Percentiles rank a stretch among this genome's conserved stretches.
phyloP scores from a whole-genome alignment of 1,284 basidiomycete genomes.

The Heterobasidion annosum region DNA sequence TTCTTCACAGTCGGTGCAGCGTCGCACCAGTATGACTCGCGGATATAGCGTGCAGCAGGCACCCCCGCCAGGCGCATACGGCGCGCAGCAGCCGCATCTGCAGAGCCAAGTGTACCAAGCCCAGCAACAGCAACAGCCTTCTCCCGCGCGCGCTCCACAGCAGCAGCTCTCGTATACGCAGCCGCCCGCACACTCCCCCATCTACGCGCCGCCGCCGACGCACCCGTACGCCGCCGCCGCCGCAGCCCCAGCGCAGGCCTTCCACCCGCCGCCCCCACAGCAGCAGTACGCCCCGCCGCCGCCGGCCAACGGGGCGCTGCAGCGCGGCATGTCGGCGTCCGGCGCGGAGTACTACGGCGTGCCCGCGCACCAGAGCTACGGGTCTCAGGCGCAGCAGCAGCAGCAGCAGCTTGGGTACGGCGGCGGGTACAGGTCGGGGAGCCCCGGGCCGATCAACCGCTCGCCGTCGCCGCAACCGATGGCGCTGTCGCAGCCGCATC shows the following conservation, averaged over 20 bases:
- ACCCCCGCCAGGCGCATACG: background rate
- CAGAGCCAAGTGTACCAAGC: constrained; percentile 3
- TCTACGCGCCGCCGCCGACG: constrained; percentile 1
- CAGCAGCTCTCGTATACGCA: too few relatives aligned
- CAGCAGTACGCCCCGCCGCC: background rate
- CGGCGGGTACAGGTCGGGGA: constrained; percentile 13
- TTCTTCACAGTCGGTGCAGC: background rate
- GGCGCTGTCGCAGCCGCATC: constrained; percentile 12
- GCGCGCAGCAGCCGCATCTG: constrained; percentile 1
- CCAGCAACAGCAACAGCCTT: constrained; percentile 9
- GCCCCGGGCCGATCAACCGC: constrained; percentile 15
- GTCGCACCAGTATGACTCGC: background rate
- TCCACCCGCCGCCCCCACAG: constrained; percentile 9
- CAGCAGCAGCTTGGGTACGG: constrained; percentile 8
- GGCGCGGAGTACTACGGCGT: constrained; percentile 15
- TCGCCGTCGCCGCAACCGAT: constrained; percentile 28
- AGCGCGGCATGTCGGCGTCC: constrained; percentile 13
- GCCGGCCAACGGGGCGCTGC: constrained; percentile 3
- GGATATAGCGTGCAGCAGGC: background rate
- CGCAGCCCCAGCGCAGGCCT: constrained; percentile 19
- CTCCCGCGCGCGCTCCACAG: constrained; percentile 1
- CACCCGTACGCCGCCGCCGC: constrained; percentile 13
- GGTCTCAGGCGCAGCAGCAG: constrained; percentile 10
- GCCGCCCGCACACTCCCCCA: too few relatives aligned
- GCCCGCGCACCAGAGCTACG: constrained; percentile 11